Evolutionary conservation across 305 asterid species (phyloP).

Genomic region (Fraxinus paxiana): DNA sequence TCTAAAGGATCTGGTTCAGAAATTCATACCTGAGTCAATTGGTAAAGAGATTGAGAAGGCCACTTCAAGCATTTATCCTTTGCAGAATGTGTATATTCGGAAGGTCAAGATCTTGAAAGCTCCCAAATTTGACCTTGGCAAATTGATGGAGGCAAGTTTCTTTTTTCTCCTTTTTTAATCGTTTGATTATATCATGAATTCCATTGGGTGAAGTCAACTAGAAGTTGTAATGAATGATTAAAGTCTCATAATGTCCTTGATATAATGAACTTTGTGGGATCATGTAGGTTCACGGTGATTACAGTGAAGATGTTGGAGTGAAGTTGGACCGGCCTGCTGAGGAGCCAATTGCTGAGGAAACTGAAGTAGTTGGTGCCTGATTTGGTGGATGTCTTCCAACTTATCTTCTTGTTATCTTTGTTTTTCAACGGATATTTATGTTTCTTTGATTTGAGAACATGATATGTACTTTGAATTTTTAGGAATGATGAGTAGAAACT

Average conservation of each 20-base stretch:
- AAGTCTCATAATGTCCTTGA: neutral
- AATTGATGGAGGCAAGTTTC: slow-evolving; percentile 64
- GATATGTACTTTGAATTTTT: neutral
- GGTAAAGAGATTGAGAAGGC: slow-evolving; percentile 90
- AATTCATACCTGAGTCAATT: slow-evolving; percentile 78
- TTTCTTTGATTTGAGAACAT: neutral
- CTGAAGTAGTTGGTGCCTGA: slow-evolving; percentile 58
- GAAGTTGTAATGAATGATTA: neutral
- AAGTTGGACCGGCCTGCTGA: slow-evolving; percentile 64
- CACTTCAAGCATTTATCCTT: slow-evolving; percentile 72
- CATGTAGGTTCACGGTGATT: slow-evolving; percentile 59
- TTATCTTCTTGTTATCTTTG: neutral
- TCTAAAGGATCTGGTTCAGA: slow-evolving; percentile 72
- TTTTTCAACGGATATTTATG: slow-evolving; percentile 5
- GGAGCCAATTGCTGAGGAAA: slow-evolving; percentile 45
- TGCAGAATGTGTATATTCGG: slow-evolving; percentile 75
- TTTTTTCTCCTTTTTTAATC: neutral
- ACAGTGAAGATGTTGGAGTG: slow-evolving; percentile 57
- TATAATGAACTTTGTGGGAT: neutral
- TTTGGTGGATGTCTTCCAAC: slow-evolving; percentile 1
- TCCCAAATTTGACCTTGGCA: slow-evolving; percentile 80
- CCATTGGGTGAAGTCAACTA: neutral
- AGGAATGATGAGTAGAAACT: slow-evolving; percentile 2
- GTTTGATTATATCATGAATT: neutral
- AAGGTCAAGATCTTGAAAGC: slow-evolving; percentile 86